phyloP scores from a whole-genome alignment of 352 stramenopile species.

The Globisporangium carolinianum region DNA sequence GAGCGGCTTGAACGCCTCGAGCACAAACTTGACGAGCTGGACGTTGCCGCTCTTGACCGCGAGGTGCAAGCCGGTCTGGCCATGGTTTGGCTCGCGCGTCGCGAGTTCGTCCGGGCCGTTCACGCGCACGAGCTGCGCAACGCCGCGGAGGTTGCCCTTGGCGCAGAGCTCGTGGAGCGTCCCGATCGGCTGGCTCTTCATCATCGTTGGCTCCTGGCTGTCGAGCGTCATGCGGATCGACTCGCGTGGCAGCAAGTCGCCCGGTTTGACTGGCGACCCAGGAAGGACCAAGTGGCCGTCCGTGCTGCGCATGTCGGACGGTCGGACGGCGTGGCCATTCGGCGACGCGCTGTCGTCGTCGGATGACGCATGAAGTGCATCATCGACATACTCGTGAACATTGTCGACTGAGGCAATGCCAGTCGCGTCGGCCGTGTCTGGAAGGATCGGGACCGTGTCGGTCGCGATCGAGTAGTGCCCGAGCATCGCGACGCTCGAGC shows the following conservation, averaged over 20 bases:
- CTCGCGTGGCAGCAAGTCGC: conserved; percentile 34
- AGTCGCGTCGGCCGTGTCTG: conserved; percentile 37
- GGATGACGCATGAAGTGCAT: conserved; percentile 2
- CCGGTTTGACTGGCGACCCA: conserved; percentile 10
- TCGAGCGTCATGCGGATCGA: conserved; percentile 73
- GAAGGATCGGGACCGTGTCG: conserved; percentile 46
- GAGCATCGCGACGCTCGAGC: conserved; percentile 64
- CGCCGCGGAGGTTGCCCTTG: conserved; percentile 73
- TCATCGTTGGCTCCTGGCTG: conserved; percentile 44
- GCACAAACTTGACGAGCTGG: conserved; percentile 72
- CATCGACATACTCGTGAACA: conserved; percentile 26
- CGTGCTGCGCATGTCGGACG: conserved; percentile 22
- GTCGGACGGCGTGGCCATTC: conserved; percentile 26
- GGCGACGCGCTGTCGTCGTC: conserved; percentile 22
- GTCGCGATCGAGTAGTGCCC: conserved; percentile 65
- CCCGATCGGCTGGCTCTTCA: conserved; percentile 75
- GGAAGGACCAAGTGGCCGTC: conserved; percentile 9
- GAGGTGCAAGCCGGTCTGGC: conserved; percentile 73
- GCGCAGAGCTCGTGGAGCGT: conserved; percentile 72
- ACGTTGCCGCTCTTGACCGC: conserved; percentile 82
- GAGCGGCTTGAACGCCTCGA: conserved; percentile 74
- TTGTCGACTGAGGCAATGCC: conserved; percentile 56
- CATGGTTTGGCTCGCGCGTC: conserved; percentile 76
- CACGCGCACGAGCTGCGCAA: conserved; percentile 71
- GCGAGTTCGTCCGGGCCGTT: conserved; percentile 58